Percentiles rank a stretch among this genome's conserved stretches.
Conservation (phyloP, 2,329 filamentous ascomycete genomes). For the Knufia fluminis region DNA sequence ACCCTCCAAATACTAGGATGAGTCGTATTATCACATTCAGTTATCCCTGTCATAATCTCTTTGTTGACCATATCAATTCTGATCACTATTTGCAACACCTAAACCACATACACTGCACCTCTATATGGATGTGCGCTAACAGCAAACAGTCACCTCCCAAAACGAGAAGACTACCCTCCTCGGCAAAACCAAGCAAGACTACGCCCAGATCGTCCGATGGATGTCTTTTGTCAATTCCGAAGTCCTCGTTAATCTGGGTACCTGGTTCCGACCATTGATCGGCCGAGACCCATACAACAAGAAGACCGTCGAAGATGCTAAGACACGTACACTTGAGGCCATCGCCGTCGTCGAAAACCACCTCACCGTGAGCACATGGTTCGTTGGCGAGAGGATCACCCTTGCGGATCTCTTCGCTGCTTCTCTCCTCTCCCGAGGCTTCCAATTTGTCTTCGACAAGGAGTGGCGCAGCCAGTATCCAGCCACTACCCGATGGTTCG, state of each 20-base stretch:
- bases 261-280: constrained; percentile 78
- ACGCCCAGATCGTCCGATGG: constrained; percentile 96
- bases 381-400: constrained; percentile 94
- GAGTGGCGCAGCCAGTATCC: constrained; percentile 74
- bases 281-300: constrained; percentile 90
- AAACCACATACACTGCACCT: constrained; percentile 7
- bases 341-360: constrained; percentile 72
- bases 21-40: constrained; percentile 63
- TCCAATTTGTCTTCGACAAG: constrained; percentile 92
- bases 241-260: constrained; percentile 61
- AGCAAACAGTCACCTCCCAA: constrained; percentile 75
- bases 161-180: constrained; percentile 99
- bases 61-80: constrained; percentile 94
- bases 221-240: constrained; percentile 94
- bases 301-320: constrained; percentile 79
- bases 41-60: constrained; percentile 98
- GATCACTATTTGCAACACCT: constrained; percentile 35
- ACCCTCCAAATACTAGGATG: constrained; percentile 46
- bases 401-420: constrained; percentile 86
- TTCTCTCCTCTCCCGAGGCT: constrained; percentile 72
- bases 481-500: constrained; percentile 85
- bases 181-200: constrained; percentile 99
- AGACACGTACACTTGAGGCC: constrained; percentile 59
- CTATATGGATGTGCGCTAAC: constrained; percentile 14
- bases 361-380: constrained; percentile 87